These are phyloP conservation scores for Diaporthe sp. DNA, from an alignment of 2,329 filamentous ascomycete genomes.

Conservation along the genomic window DNA sequence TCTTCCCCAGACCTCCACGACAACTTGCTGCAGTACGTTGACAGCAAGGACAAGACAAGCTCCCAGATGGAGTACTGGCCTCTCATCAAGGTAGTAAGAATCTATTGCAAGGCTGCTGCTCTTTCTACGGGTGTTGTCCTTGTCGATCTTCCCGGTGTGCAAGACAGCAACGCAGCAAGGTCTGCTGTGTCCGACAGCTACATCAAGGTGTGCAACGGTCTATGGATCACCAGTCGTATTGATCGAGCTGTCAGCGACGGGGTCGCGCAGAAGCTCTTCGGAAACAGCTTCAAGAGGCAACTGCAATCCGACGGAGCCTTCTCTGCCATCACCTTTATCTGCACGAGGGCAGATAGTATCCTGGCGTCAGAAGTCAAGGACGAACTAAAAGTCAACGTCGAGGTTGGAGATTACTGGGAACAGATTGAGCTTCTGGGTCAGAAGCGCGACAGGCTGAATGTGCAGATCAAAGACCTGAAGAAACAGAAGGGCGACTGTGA, in stretches of 20 bases:
- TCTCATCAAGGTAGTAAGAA: constrained; percentile 64
- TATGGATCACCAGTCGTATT: constrained; percentile 76
- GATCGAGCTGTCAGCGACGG: constrained; percentile 72
- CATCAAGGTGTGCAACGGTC: constrained; percentile 69
- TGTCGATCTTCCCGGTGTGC: constrained; percentile 69
- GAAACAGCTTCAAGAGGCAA: constrained; percentile 69
- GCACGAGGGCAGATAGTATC: constrained; percentile 74
- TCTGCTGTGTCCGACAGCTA: constrained; percentile 70
- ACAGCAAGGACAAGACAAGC: constrained; percentile 65
- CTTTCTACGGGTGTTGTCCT: constrained; percentile 53
- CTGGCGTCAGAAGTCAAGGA: constrained; percentile 52
- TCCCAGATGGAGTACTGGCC: constrained; percentile 58
- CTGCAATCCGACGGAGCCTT: constrained; percentile 71
- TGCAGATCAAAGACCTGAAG: constrained; percentile 38
- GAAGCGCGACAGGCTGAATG: constrained; percentile 45
- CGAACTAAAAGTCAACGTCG: constrained; percentile 46
- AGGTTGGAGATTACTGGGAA: neutral
- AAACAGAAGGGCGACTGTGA: neutral
- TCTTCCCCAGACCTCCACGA: constrained; percentile 58
- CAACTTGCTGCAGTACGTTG: constrained; percentile 63
- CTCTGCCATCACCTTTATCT: constrained; percentile 70
- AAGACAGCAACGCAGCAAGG: constrained; percentile 72
- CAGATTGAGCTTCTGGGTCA: neutral
- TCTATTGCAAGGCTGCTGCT: constrained; percentile 52
- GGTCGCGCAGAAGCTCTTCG: constrained; percentile 68